Base-by-base conservation (phyloP, 148 eudicot genomes). In the Chenopodium suecicum region DNA sequence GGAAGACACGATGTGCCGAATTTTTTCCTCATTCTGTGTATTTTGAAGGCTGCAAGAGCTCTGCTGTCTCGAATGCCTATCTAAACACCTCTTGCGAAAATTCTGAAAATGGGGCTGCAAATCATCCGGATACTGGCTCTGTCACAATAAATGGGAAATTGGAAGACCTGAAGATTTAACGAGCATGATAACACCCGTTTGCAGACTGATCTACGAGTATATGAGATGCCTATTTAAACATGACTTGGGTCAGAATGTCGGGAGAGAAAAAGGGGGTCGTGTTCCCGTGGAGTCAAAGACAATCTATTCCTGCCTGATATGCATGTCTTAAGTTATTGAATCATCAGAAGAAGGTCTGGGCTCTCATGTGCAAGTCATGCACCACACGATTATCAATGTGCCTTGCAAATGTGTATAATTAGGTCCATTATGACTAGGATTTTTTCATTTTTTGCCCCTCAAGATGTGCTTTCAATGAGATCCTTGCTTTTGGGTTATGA, bases 21-120 rank as follows among this genome's bases (percentile, higher is more conserved):
- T 89, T 82, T 89, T 96, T 96, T 70, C 97, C 94, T 0, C 87
- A 88, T 85, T 94, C 99, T 34, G 89, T 92, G 31, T 91, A 92
- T 82, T 96, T 96, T 37, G 94, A 88, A 82, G 99, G 99, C 75
- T 83, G 83, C 70, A 85, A 54, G 44, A 92, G 99, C 86, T 94
- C 98, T 78, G 89, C 85, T 62, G 88, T 87, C 32, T 80, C 87
- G 54, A 89, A 82, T 78, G 83, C 88, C 73, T 78, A 84, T 79
- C 82, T 80, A 50, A 84, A 89, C 82, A 86, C 83, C 73, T 75
- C 46, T 65, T 34, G 52, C 48, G 81, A 84, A 66, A 78, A 58
- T 72, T 76, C 90, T 48, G 90, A 86, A 82, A 90, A 94, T 79
- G 97, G 91, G n/a, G 73, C 79, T 48, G 9, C 84, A 71, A 74